A percentile compares a stretch with the other conserved stretches of the same genome.
Conservation (phyloP, 106 monocot genomes). For the Narthecium ossifragum region DNA sequence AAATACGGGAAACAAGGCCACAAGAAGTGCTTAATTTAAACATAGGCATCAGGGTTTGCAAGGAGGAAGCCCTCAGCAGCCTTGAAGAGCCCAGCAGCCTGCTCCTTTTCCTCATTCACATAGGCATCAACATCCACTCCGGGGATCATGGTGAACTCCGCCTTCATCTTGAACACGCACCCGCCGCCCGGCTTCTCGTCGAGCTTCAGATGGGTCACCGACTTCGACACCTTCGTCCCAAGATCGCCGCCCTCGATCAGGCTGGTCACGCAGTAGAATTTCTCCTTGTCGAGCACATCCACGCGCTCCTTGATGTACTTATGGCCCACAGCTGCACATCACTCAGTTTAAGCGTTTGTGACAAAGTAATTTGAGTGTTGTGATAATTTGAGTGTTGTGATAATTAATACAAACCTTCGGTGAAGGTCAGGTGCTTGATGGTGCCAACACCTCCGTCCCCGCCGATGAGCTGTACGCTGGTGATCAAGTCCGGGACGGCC, state of each 20-base stretch:
- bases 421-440: constrained; percentile 2
- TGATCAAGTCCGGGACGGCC: not conserved
- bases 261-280: not conserved
- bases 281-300: constrained; percentile 11
- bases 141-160: not conserved
- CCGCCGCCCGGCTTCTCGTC: not conserved
- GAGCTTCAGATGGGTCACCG: not conserved
- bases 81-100: not conserved
- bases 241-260: constrained; percentile 5
- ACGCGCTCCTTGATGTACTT: not conserved
- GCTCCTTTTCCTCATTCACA: constrained; percentile 2
- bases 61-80: constrained; percentile 1
- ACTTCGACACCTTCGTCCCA: not conserved
- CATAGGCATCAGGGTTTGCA: constrained; percentile 4
- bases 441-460: constrained; percentile 8
- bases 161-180: constrained; percentile 7
- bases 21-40: no score
- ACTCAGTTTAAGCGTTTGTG: no score
- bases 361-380: not conserved
- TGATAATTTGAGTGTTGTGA: not conserved
- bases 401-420: not conserved
- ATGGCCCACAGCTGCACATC: not conserved
- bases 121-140: constrained; percentile 1
- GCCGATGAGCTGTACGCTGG: not conserved
- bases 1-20: no score